Conservation (phyloP, 768 basidiomycete species). For the Lyophyllum atratum region DNA sequence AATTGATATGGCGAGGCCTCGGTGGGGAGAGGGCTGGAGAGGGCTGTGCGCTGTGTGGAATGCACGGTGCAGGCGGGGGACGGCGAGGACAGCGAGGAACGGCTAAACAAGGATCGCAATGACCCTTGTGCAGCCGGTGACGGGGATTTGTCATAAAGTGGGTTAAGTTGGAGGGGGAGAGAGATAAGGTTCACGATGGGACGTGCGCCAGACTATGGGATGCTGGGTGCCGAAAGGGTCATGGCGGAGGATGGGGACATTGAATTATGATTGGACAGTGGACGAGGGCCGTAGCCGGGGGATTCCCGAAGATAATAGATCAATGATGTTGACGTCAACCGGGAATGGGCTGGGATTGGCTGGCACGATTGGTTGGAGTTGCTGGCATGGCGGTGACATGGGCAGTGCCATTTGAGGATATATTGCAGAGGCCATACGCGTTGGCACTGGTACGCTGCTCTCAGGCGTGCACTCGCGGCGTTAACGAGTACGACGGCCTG, state of each 20-base stretch:
- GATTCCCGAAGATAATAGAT: constrained; percentile 1
- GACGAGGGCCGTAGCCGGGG: constrained; percentile 3
- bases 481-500: no score
- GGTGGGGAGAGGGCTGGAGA: neutral
- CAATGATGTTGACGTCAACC: constrained; percentile 11
- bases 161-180: neutral
- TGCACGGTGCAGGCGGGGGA: neutral
- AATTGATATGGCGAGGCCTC: neutral
- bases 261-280: constrained; percentile 7
- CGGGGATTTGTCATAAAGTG: neutral
- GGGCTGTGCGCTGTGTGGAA: neutral
- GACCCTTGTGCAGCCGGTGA: neutral
- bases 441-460: constrained; percentile 1
- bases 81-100: neutral
- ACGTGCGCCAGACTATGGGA: constrained; percentile 20
- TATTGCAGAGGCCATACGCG: neutral
- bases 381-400: neutral
- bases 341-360: constrained; percentile 7
- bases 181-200: constrained; percentile 40
- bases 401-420: neutral
- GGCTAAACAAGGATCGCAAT: no score
- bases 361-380: neutral
- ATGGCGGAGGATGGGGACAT: no score
- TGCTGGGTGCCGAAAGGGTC: constrained; percentile 5
- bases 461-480: no score